Percentiles rank a stretch among this genome's conserved stretches.
Evolutionary conservation across 371 early-diverging fungal genomes (phyloP).

Genomic region (Mucor saturninus): DNA sequence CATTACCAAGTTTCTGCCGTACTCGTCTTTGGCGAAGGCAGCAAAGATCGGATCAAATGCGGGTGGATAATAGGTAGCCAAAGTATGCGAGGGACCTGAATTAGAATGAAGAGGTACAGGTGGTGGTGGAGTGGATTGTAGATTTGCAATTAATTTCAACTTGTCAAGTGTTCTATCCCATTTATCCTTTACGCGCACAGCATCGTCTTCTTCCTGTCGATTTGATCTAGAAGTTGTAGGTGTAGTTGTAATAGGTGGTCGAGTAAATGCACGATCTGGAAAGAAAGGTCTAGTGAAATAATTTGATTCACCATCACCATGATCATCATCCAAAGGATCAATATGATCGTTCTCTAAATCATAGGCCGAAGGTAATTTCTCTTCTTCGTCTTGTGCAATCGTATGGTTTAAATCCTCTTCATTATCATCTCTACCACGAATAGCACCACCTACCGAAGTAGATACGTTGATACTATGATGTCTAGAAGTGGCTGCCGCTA

Average conservation of each 20-base stretch:
- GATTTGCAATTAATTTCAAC: slow-evolving; percentile 36
- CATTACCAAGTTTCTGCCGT: slow-evolving; percentile 46
- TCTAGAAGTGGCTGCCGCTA: not conserved
- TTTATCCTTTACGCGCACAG: slow-evolving; percentile 26
- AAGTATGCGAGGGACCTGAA: slow-evolving; percentile 28
- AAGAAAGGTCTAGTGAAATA: slow-evolving; percentile 44
- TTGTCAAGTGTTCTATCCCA: slow-evolving; percentile 52
- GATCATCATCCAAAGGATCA: slow-evolving; percentile 5
- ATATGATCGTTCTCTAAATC: slow-evolving; percentile 29
- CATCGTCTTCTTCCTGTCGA: slow-evolving; percentile 12
- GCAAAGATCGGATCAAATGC: slow-evolving; percentile 50
- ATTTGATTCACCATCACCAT: slow-evolving; percentile 19
- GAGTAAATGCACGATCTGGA: slow-evolving; percentile 6
- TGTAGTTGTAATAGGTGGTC: not conserved
- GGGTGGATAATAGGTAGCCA: slow-evolving; percentile 52
- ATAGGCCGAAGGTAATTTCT: slow-evolving; percentile 35
- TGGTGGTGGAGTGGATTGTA: slow-evolving; percentile 17
- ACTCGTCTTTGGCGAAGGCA: slow-evolving; percentile 47
- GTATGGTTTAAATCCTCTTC: slow-evolving; percentile 1
- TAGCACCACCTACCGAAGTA: slow-evolving; percentile 11
- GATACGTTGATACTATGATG: slow-evolving; percentile 20
- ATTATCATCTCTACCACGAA: slow-evolving; percentile 12
- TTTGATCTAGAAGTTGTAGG: slow-evolving; percentile 7
- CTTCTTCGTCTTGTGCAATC: slow-evolving; percentile 29
- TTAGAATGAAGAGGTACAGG: not conserved